Conservation (phyloP, 2,329 filamentous ascomycete species). For the Diaporthe citrichinensis region DNA sequence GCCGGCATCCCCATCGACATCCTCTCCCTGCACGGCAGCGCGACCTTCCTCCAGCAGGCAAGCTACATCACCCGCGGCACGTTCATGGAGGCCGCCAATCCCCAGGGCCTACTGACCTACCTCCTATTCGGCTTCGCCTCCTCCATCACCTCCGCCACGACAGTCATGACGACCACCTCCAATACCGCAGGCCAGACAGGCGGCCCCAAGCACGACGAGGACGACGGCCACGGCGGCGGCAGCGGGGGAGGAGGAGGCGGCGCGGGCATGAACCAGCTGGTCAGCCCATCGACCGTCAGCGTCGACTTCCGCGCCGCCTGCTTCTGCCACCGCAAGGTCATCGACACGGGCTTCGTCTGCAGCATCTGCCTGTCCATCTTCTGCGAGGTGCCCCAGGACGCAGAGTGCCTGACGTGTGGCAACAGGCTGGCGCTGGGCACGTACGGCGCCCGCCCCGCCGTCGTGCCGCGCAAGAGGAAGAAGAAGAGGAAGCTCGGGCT, state of each 20-base stretch:
- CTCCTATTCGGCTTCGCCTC: slow-evolving; percentile 87
- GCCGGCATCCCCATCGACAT: slow-evolving; percentile 93
- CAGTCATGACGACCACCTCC: slow-evolving; percentile 44
- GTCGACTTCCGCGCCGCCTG: slow-evolving; percentile 99
- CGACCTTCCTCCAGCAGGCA: slow-evolving; percentile 95
- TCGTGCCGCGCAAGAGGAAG: slow-evolving; percentile 79
- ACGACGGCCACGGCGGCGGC: slow-evolving; percentile 18
- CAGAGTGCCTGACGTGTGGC: slow-evolving; percentile 86
- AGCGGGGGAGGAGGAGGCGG: slow-evolving; percentile 54
- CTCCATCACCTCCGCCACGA: slow-evolving; percentile 75
- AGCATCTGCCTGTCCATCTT: slow-evolving; percentile 97
- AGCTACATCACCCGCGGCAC: slow-evolving; percentile 73
- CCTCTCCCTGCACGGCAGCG: slow-evolving; percentile 85
- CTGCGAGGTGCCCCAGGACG: slow-evolving; percentile 74
- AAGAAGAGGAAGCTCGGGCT: slow-evolving; percentile 73
- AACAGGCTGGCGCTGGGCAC: slow-evolving; percentile 82
- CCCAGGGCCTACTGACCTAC: slow-evolving; percentile 86
- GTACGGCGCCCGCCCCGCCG: slow-evolving; percentile 83
- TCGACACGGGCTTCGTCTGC: slow-evolving; percentile 95
- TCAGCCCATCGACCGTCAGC: slow-evolving; percentile 84
- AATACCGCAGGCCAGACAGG: slow-evolving; percentile 41
- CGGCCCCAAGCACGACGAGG: slow-evolving; percentile 32
- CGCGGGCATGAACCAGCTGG: slow-evolving; percentile 65
- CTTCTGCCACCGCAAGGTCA: slow-evolving; percentile 93
- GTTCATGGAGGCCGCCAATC: slow-evolving; percentile 67